Evolutionary conservation across 1,284 basidiomycete genomes (phyloP), one percentile per base, ranked within the genome.

Genomic region (Boletus semigastroideus): DNA sequence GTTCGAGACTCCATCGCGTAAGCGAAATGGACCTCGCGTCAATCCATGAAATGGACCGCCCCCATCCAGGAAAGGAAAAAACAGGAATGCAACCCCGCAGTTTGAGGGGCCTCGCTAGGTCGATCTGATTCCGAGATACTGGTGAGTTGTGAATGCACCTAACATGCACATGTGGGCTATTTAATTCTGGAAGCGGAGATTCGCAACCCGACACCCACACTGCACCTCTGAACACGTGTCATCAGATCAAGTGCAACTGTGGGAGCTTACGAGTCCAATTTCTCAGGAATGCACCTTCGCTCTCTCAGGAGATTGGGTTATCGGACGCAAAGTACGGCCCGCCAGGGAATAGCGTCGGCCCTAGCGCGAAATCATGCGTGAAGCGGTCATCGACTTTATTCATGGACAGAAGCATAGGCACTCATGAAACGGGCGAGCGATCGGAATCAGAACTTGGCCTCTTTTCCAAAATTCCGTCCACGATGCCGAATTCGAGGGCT

Each of bases 401-500:
- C 49, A 46, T 30, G 22, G 25, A 52, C 37, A 48, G 42, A 9
- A 10, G 25, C 34, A 17, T 16, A 16, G 6, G 33, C 8, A 36
- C 13, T 68, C 53, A 66, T 51, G 62, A 55, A 61, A 55, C 59
- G 36, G 65, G 55, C 48, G 57, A 56, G 54, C n/a, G n/a, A n/a
- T 72, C 70, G 49, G 60, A 46, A 44, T 73, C 72, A 46, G 74
- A 67, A 57, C 65, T 67, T 43, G 87, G 86, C 53, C 86, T 74
- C 65, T 79, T 86, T 71, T 90, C 85, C 46, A 96, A 78, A 57
- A 96, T 91, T 46, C 86, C 86, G 72, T 97, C 94, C 39, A 96
- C 88, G 54, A 97, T 90, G 27, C 94, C 93, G 71, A 96, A 96
- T 41, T 85, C 80, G 59, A 92, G 75, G 14, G 93, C 92, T 74